These are phyloP conservation scores for Coemansia sp. DNA, from an alignment of 192 early-diverging fungal species.

Conservation along the genomic window DNA sequence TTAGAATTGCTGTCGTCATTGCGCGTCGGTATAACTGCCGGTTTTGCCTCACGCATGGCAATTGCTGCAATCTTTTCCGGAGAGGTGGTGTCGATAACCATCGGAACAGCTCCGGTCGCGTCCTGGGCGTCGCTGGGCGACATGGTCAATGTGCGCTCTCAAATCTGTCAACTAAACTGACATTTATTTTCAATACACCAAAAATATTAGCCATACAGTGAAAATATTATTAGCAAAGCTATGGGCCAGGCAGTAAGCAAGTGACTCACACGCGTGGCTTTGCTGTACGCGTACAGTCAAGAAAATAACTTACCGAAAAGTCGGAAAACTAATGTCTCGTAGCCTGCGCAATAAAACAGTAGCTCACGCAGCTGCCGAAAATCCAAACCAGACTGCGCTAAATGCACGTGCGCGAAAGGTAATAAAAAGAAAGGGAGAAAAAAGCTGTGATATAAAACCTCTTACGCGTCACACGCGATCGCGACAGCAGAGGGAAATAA, in stretches of 20 bases:
- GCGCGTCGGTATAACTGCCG: slow-evolving; percentile 2
- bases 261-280: background rate
- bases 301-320: background rate
- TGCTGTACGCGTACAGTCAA: background rate
- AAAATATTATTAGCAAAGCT: background rate
- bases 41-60: slow-evolving; percentile 4
- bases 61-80: slow-evolving; percentile 35
- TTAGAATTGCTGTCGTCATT: background rate
- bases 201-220: background rate
- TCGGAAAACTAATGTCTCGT: background rate
- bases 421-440: slow-evolving; percentile 5
- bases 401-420: slow-evolving; percentile 2
- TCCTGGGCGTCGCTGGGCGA: slow-evolving; percentile 32
- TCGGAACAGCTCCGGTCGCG: slow-evolving; percentile 12
- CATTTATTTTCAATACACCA: background rate
- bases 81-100: slow-evolving; percentile 31
- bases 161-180: background rate
- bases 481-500: slow-evolving; percentile 1
- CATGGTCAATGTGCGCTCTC: slow-evolving; percentile 4
- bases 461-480: slow-evolving; percentile 9
- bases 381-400: background rate
- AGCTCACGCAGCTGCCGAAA: background rate
- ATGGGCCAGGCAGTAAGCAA: background rate
- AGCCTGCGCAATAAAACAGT: background rate
- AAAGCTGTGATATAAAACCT: too few species aligned